Evolutionary conservation across 2,329 filamentous ascomycete genomes (phyloP), one percentile per base, ranked within the genome.

Genomic region (Fonsecaea erecta): DNA sequence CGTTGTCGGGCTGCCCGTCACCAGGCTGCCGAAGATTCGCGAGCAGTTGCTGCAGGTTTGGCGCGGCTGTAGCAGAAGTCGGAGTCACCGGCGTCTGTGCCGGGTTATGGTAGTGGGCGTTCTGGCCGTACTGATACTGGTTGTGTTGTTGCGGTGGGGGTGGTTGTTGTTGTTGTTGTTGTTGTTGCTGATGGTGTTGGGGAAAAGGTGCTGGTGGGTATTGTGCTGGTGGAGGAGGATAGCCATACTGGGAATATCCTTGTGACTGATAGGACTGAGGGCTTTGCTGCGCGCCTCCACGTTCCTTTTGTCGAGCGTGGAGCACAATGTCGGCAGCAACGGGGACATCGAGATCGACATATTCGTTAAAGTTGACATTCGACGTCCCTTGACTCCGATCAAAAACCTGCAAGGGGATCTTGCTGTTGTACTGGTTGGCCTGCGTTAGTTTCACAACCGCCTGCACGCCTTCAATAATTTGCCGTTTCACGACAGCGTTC

Each of bases 401-500:
- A 74, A 97, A 97, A 5, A 96, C 86, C 72, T 94, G 91, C 2
- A 97, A 80, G 0, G 90, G 86, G 57, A 98, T 90, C 74, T 89
- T 93, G 69, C 88, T 88, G 1, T 84, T 84, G 35, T 83, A 82
- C 73, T 96, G 90, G 24, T 91, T 86, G 52, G 83, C 82, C 57
- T 87, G 82, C 66, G 90, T 88, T 14, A 98, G 84, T 72, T 92
- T 89, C 4, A 92, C 88, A 14, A 97, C 90, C 8, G 90, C 94
- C 58, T 91, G 85, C 1, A 97, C 94, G 18, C 95, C 94, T 76
- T 98, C 93, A 11, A 93, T 81, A 40, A 96, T 91, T 75, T 97
- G 92, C 59, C 91, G 85, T 70, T 92, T 88, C 59, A 97, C 86
- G n/a, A 97, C 88, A 4, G 89, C 86, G 37, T 90, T 86, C 67